phyloP scores from a whole-genome alignment of 768 basidiomycete genomes.

The Myochromella boudieri region DNA sequence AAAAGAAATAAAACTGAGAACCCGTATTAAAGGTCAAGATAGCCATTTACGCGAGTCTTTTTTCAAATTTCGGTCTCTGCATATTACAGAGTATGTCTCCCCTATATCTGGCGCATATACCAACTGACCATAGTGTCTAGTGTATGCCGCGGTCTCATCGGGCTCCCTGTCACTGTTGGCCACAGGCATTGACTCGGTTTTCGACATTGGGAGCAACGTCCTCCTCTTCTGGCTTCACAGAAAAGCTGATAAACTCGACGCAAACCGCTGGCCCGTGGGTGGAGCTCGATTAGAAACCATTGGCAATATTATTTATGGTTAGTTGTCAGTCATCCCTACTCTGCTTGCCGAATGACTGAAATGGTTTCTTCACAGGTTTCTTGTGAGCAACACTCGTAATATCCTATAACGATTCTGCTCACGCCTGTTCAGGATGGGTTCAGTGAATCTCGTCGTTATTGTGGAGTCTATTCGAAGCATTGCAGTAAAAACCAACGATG shows the following conservation, averaged over 20 bases:
- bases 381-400: conserved; percentile 30
- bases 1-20: neutral
- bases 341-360: neutral
- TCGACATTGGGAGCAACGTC: conserved; percentile 81
- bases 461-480: conserved; percentile 84
- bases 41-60: conserved; percentile 82
- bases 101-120: neutral
- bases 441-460: conserved; percentile 88
- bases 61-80: conserved; percentile 72
- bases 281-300: conserved; percentile 90
- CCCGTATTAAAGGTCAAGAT: conserved; percentile 76
- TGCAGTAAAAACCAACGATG: conserved; percentile 50
- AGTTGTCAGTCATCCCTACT: conserved; percentile 5
- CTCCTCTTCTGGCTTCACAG: conserved; percentile 79
- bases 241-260: conserved; percentile 69
- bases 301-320: conserved; percentile 85
- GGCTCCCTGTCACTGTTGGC: conserved; percentile 84
- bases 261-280: conserved; percentile 89
- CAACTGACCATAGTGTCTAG: conserved; percentile 33
- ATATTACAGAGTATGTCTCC: conserved; percentile 62
- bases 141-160: conserved; percentile 90
- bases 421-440: conserved; percentile 65
- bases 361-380: conserved; percentile 37
- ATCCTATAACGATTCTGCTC: neutral
- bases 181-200: conserved; percentile 85